These are phyloP conservation scores for Penicillium sp. DNA, from an alignment of 2,329 filamentous ascomycete genomes.

Conservation along the genomic window DNA sequence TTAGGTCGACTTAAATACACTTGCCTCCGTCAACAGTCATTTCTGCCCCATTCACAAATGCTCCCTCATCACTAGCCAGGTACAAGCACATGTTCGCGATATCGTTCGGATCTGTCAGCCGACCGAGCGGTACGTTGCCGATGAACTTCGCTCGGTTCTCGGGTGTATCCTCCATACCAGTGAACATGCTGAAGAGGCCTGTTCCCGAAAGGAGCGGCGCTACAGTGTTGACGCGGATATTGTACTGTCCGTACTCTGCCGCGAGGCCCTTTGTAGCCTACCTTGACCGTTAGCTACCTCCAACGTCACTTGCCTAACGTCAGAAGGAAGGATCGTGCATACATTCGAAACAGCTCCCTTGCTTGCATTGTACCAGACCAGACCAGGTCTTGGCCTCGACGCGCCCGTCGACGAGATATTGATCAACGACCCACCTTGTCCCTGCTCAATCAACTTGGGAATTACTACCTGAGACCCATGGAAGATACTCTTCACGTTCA, in stretches of 20 bases:
- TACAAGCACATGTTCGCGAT: conserved; percentile 74
- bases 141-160: conserved; percentile 52
- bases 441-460: conserved; percentile 44
- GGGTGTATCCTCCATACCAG: conserved; percentile 49
- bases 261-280: conserved; percentile 71
- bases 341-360: conserved; percentile 53
- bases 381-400: conserved; percentile 46
- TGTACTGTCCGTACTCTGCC: conserved; percentile 72
- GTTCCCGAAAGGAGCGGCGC: conserved; percentile 72
- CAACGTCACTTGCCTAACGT: neutral
- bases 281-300: conserved; percentile 15
- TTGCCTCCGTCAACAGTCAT: conserved; percentile 67
- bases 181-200: conserved; percentile 59
- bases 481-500: conserved; percentile 52
- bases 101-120: conserved; percentile 57
- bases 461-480: conserved; percentile 41
- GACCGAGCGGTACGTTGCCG: conserved; percentile 49
- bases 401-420: conserved; percentile 52
- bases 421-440: conserved; percentile 48
- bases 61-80: conserved; percentile 72
- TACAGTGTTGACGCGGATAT: conserved; percentile 75
- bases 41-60: conserved; percentile 74
- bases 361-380: conserved; percentile 53
- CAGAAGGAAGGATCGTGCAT: conserved; percentile 14
- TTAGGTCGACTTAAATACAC: conserved; percentile 35